A percentile compares a stretch with the other conserved stretches of the same genome.
phyloP scores from a whole-genome alignment of 495 filamentous ascomycete genomes.

The Talaromyces proteolyticus region DNA sequence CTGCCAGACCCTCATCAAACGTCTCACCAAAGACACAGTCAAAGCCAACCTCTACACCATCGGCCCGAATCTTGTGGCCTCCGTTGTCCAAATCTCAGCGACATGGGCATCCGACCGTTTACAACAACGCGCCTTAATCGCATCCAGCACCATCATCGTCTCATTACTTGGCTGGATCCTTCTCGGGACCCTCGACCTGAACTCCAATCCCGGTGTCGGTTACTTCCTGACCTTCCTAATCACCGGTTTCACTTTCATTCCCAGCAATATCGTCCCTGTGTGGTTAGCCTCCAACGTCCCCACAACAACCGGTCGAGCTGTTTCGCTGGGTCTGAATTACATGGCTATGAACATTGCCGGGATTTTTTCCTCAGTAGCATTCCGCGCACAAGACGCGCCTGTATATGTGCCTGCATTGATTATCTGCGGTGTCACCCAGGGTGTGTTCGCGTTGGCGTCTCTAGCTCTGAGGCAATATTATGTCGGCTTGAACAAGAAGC shows the following conservation, averaged over 20 bases:
- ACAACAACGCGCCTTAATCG: background rate
- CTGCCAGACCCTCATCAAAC: background rate
- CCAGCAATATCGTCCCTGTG: background rate
- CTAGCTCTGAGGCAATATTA: constrained; percentile 5
- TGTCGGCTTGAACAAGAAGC: background rate
- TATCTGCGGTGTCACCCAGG: constrained; percentile 54
- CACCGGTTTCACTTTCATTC: background rate
- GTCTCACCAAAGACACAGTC: background rate
- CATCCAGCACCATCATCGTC: background rate
- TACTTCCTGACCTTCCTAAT: constrained; percentile 1
- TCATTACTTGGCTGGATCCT: constrained; percentile 1
- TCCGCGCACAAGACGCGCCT: background rate
- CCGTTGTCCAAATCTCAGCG: background rate
- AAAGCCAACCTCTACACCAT: constrained; percentile 1
- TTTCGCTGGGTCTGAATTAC: background rate
- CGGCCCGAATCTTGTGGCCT: background rate
- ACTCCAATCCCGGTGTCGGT: background rate
- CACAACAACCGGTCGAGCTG: background rate
- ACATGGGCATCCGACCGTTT: constrained; percentile 1
- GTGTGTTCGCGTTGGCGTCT: constrained; percentile 53
- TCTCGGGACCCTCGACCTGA: background rate
- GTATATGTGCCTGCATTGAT: constrained; percentile 33
- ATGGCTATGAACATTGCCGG: background rate
- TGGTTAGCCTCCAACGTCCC: background rate
- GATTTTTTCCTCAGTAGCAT: background rate